These are phyloP conservation scores for Aegilops longissima DNA, from an alignment of 176 grass and related monocot species.

Conservation along the genomic window DNA sequence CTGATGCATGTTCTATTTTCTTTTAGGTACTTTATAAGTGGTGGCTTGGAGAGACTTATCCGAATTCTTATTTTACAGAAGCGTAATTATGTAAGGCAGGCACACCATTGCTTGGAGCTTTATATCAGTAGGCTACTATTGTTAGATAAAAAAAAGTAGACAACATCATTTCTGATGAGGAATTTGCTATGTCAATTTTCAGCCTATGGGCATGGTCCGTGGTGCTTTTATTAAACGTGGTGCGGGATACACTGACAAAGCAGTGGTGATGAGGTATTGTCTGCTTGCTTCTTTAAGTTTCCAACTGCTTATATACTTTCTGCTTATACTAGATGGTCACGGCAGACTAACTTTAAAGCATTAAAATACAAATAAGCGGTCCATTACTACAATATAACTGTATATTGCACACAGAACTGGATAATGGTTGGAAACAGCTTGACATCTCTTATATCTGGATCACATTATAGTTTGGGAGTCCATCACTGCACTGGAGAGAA, in stretches of 20 bases:
- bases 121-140: slow-evolving; percentile 15
- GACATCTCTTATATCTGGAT: not conserved
- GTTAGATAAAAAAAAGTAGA: not conserved
- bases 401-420: not conserved
- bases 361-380: not conserved
- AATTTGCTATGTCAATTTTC: slow-evolving; percentile 37
- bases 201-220: slow-evolving; percentile 83
- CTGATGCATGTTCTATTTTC: slow-evolving; percentile 17
- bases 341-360: not conserved
- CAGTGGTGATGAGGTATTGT: slow-evolving; percentile 79
- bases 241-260: slow-evolving; percentile 90
- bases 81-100: slow-evolving; percentile 82
- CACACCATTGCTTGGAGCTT: slow-evolving; percentile 16
- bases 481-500: not conserved
- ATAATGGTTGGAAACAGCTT: slow-evolving; percentile 10
- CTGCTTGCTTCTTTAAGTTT: slow-evolving; percentile 4
- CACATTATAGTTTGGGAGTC: not conserved
- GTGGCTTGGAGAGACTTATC: slow-evolving; percentile 81
- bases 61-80: slow-evolving; percentile 93
- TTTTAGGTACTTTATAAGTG: slow-evolving; percentile 89
- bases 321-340: not conserved
- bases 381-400: not conserved
- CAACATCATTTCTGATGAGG: not conserved
- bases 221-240: slow-evolving; percentile 64
- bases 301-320: slow-evolving; percentile 11